Evolutionary conservation across 1,284 basidiomycete species (phyloP).

Genomic region (Xerocomus nothofagi): DNA sequence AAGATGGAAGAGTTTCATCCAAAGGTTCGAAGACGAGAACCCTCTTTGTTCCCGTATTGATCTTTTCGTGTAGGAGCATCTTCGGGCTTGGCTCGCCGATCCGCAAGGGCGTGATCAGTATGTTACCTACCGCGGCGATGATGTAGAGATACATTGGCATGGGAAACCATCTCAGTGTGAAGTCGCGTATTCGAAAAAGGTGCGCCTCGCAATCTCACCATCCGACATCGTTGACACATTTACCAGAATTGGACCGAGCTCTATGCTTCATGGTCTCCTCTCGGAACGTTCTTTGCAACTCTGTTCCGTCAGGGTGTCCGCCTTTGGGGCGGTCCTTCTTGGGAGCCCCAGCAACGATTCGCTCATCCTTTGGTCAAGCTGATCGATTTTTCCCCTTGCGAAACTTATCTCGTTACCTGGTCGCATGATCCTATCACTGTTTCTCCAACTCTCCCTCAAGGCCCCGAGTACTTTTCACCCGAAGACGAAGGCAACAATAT

Average conservation of each 20-base stretch:
- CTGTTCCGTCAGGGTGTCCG: conserved; percentile 95
- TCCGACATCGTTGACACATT: conserved; percentile 7
- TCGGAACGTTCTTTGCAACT: conserved; percentile 92
- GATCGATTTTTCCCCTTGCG: conserved; percentile 97
- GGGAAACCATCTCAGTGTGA: conserved; percentile 89
- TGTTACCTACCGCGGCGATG: conserved; percentile 90
- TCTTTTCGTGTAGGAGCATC: conserved; percentile 71
- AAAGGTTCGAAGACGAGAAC: conserved; percentile 51
- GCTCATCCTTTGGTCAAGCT: conserved; percentile 95
- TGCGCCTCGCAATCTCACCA: conserved; percentile 37
- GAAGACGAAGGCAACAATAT: conserved; percentile 98
- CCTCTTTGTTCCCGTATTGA: conserved; percentile 7
- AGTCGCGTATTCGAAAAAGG: conserved; percentile 71
- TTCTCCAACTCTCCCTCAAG: conserved; percentile 78
- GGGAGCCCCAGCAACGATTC: conserved; percentile 86
- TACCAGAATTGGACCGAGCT: conserved; percentile 92
- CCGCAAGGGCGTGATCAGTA: conserved; percentile 93
- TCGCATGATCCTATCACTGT: conserved; percentile 93
- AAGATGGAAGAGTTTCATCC: conserved; percentile 79
- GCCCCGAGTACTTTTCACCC: conserved; percentile 84
- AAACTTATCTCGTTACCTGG: conserved; percentile 98
- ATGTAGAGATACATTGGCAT: conserved; percentile 93
- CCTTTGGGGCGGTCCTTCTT: conserved; percentile 92
- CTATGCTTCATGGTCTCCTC: conserved; percentile 97
- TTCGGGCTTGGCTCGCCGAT: conserved; percentile 94